Evolutionary conservation across 352 stramenopile species (phyloP), one percentile per base, ranked within the genome.

Genomic region (Phytophthora cryptogea): DNA sequence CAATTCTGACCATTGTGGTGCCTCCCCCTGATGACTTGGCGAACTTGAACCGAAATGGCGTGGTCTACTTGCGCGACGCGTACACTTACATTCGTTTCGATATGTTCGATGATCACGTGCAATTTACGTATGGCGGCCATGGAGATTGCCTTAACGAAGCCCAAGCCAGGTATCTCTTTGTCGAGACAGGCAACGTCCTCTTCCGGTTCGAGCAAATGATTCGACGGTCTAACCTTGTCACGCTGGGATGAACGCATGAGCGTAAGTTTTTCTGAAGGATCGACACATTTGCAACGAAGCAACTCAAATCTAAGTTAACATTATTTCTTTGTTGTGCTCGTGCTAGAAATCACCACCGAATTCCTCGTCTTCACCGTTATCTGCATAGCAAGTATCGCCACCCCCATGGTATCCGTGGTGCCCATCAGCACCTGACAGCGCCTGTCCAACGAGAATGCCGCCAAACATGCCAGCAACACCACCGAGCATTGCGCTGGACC

Each of bases 61-160:
- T 79, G n/a, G 40, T 70, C 16, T 79, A 77, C 52, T 62, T 82
- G 31, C 63, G 62, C 17, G 54, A 76, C 10, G 70, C 62, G 16
- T 79, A 66, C 57, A 82, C 73, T 23, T 82, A 81, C 47, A 75
- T 82, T 36, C 63, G 55, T n/a, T 78, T 82, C 46, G 55, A 69
- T 4, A 74, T 74, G 66, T 70, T 65, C 47, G 48, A 58, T 26
- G 55, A 61, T 20, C 56, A 70, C 44, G 59, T 82, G 9, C 66
- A 82, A 39, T 60, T 82, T 50, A 72, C 67, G 27, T 79, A 82
- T 33, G 73, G 73, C 3, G 70, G 70, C 3, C 61, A 74, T 13
- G 61, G 62, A 43, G 63, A 82, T 26, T 72, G 65, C 35, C 55
- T 71, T 3, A 75, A 66, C 16, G 70, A 77, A 36, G 53, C 60